Evolutionary conservation across 2,329 filamentous ascomycete genomes (phyloP), one percentile per base, ranked within the genome.

Genomic region (Calonectria montana): DNA sequence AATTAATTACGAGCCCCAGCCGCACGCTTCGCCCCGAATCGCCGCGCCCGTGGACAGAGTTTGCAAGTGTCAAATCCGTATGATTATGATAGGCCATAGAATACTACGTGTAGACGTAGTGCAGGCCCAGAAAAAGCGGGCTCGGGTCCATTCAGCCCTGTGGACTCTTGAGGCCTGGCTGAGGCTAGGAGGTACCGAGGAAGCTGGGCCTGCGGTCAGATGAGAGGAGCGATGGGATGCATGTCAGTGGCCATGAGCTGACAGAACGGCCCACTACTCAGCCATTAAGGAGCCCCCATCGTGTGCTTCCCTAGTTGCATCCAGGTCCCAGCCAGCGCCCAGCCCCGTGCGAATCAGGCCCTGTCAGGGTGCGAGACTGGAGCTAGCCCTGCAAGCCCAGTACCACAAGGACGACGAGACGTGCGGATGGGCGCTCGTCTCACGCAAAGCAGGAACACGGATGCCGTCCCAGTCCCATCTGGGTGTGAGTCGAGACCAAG

Each of bases 101-200:
- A 59, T 59, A 41, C 37, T 43, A 41, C 23, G 64, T 35, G 64
- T 48, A 31, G 45, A 48, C 57, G 27, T 50, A 48, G n/a, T 15
- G 31, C 45, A 2, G 45, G 62, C 62, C 53, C 53, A 39, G 53
- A 47, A 65, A 65, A 53, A 57, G 67, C 62, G 65, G 67, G 35
- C 41, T 41, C 12, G 29, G 61, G 23, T 67, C 73, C 67, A 47
- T 78, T 79, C 77, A 79, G 77, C 77, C 77, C 75, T 79, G 76
- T 66, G 74, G 72, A 43, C 59, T 48, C 65, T 55, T 50, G 48
- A 62, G 50, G 39, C 27, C 41, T 59, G 35, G 53, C 53, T 59
- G 53, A 59, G 53, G 31, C 53, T 59, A 59, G 53, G 53, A n/a
- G n/a, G 53, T 59, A 59, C 53, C 53, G 15, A 39, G 53, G 21